Evolutionary conservation across 768 basidiomycete genomes (phyloP).

Genomic region (Rhodotorula babjevae): DNA sequence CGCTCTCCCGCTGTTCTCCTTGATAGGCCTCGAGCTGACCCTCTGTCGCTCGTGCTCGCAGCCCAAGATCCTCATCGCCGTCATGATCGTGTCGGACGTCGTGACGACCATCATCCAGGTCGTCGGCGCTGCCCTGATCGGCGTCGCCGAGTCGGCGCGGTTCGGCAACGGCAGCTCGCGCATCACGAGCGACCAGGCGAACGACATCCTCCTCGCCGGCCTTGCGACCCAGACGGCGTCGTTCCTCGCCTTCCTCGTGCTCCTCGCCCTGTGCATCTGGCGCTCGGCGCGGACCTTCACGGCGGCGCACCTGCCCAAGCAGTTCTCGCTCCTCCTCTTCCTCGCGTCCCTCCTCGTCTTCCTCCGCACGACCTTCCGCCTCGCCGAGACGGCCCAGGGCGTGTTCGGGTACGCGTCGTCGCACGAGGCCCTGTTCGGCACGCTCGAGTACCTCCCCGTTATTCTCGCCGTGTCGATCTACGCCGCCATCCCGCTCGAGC

Average conservation of each 20-base stretch:
- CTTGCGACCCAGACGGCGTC: slow-evolving; percentile 37
- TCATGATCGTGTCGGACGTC: slow-evolving; percentile 44
- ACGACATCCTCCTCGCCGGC: slow-evolving; percentile 48
- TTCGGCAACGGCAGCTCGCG: background rate
- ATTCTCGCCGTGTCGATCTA: slow-evolving; percentile 23
- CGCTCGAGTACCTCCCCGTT: slow-evolving; percentile 32
- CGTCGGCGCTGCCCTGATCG: slow-evolving; percentile 47
- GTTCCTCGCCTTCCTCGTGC: slow-evolving; percentile 44
- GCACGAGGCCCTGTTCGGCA: slow-evolving; percentile 21
- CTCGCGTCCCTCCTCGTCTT: slow-evolving; percentile 44
- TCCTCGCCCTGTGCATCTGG: slow-evolving; percentile 42
- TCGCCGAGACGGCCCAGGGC: slow-evolving; percentile 47
- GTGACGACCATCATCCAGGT: slow-evolving; percentile 46
- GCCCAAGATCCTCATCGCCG: slow-evolving; percentile 41
- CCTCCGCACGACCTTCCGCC: slow-evolving; percentile 46
- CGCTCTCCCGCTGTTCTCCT: no score
- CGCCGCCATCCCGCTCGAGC: slow-evolving; percentile 16
- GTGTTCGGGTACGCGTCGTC: slow-evolving; percentile 11
- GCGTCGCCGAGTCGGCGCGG: slow-evolving; percentile 45
- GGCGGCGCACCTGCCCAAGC: slow-evolving; percentile 25
- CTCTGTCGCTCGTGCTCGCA: background rate
- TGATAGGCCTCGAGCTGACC: background rate
- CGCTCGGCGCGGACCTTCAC: slow-evolving; percentile 34
- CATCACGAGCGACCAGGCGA: slow-evolving; percentile 44
- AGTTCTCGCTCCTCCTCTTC: slow-evolving; percentile 42